phyloP scores from a whole-genome alignment of 306 rosid species.

The Vigna radiata region DNA sequence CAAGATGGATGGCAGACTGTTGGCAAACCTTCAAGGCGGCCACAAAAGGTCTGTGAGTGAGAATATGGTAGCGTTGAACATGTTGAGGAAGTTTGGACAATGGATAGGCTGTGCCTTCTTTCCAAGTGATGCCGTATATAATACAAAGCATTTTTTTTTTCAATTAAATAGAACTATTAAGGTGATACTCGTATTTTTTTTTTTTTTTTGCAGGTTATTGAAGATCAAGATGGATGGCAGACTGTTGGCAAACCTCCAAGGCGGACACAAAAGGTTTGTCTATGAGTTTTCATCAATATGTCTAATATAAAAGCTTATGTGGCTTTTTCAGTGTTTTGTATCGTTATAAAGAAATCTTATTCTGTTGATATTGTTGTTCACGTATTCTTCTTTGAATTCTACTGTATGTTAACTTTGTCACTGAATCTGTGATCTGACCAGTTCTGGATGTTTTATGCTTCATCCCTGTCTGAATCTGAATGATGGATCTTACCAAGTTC shows the following conservation, averaged over 20 bases:
- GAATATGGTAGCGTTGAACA: conserved; percentile 42
- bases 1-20: conserved; percentile 89
- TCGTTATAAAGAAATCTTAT: conserved; percentile 7
- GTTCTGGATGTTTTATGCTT: conserved; percentile 30
- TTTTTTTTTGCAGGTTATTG: conserved; percentile 53
- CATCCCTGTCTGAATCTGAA: conserved; percentile 25
- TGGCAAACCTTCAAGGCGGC: conserved; percentile 59
- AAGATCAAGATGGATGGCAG: conserved; percentile 79
- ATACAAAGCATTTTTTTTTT: not conserved
- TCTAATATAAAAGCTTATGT: conserved; percentile 16
- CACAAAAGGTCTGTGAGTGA: conserved; percentile 66
- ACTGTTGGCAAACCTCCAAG: conserved; percentile 72
- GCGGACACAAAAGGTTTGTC: conserved; percentile 72
- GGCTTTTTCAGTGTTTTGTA: conserved; percentile 31
- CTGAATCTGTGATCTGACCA: conserved; percentile 11
- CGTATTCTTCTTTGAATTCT: conserved; percentile 18
- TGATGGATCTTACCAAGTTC: conserved; percentile 32
- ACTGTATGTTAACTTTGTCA: conserved; percentile 5
- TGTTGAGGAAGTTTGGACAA: conserved; percentile 35
- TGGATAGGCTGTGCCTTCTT: conserved; percentile 41
- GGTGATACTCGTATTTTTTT: conserved; percentile 16
- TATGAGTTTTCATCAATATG: conserved; percentile 34
- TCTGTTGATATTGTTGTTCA: conserved; percentile 20
- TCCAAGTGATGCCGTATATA: conserved; percentile 4
- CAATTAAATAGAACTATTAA: not conserved